Percentiles rank a stretch among this genome's conserved stretches.
phyloP scores from a whole-genome alignment of 257 asterid genomes.

The Solanum gandarillasii region DNA sequence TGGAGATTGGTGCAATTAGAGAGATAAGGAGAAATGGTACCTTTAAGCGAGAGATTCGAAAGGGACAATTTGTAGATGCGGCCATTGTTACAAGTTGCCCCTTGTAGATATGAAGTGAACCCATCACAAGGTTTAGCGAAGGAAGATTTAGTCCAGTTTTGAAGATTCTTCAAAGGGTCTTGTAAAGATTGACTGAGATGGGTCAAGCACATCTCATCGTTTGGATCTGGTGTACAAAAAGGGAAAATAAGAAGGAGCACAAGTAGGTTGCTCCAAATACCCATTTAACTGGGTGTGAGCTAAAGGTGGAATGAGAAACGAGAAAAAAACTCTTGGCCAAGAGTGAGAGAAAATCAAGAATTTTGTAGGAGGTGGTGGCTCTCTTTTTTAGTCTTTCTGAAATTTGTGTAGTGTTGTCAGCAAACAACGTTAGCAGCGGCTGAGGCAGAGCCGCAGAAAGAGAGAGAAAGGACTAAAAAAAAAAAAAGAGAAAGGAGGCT shows the following conservation, averaged over 20 bases:
- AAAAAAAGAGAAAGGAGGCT: neutral
- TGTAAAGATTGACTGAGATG: slow-evolving; percentile 50
- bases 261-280: slow-evolving; percentile 12
- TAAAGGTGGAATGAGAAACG: neutral
- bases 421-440: slow-evolving; percentile 2
- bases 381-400: neutral
- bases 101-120: slow-evolving; percentile 57
- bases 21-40: slow-evolving; percentile 77
- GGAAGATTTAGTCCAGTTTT: slow-evolving; percentile 61
- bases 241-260: slow-evolving; percentile 22
- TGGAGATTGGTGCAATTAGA: slow-evolving; percentile 90
- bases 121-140: slow-evolving; percentile 75
- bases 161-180: slow-evolving; percentile 54
- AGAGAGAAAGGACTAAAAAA: neutral
- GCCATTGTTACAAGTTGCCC: slow-evolving; percentile 96
- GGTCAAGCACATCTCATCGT: slow-evolving; percentile 67
- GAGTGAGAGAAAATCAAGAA: neutral
- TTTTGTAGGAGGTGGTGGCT: neutral
- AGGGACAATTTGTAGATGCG: slow-evolving; percentile 80
- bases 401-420: slow-evolving; percentile 3
- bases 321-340: neutral
- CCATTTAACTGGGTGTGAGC: slow-evolving; percentile 17
- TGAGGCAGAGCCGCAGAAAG: slow-evolving; percentile 1
- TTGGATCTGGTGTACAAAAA: slow-evolving; percentile 55
- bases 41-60: slow-evolving; percentile 51